phyloP scores from a whole-genome alignment of 2,329 filamentous ascomycete species.

The Neonectria ditissima region DNA sequence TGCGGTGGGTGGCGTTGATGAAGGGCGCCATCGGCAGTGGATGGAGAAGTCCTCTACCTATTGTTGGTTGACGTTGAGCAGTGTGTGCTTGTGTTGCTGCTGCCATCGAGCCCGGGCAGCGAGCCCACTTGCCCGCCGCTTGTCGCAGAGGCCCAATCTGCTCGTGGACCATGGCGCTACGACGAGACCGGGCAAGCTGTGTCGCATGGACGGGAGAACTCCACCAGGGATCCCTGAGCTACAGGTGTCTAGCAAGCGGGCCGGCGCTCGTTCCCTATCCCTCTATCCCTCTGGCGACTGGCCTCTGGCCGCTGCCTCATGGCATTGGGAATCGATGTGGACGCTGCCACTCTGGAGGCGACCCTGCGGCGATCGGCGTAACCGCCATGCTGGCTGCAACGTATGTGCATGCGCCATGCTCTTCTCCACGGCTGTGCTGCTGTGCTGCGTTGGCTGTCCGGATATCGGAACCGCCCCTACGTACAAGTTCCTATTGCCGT shows the following conservation, averaged over 20 bases:
- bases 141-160: conserved; percentile 4
- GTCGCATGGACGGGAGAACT: conserved; percentile 30
- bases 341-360: conserved; percentile 5
- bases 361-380: conserved; percentile 14
- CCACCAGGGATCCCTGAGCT: conserved; percentile 31
- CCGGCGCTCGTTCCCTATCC: conserved; percentile 27
- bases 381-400: conserved; percentile 20
- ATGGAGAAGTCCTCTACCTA: conserved; percentile 4
- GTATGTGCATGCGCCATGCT: conserved; percentile 12
- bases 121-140: neutral
- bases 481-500: conserved; percentile 5
- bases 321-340: conserved; percentile 24
- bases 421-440: conserved; percentile 1
- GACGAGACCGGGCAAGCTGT: conserved; percentile 20
- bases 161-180: conserved; percentile 8
- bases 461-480: neutral
- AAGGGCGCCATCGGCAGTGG: conserved; percentile 22
- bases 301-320: neutral
- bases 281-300: too few species aligned
- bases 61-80: conserved; percentile 9
- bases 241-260: conserved; percentile 29
- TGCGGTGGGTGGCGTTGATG: conserved; percentile 23
- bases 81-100: conserved; percentile 16
- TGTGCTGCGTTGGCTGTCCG: neutral
- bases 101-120: neutral